Percentiles rank a stretch among this genome's conserved stretches.
Evolutionary conservation across 73 alveolate species (phyloP).

Genomic region (Uronychia setigera): DNA sequence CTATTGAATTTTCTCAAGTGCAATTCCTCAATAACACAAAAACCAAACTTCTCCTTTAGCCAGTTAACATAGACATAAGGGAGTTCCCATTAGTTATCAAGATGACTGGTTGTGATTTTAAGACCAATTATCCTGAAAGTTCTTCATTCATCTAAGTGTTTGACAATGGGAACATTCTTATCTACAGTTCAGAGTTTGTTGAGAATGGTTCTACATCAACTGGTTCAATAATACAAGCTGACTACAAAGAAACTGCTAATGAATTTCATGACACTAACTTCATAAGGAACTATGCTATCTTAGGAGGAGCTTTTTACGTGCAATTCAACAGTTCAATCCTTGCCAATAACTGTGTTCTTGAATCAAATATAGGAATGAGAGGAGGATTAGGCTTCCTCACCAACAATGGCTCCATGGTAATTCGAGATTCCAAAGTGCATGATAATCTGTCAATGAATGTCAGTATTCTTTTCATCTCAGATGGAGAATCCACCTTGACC

Average conservation of each 20-base stretch:
- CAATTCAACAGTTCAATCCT: conserved; percentile 18
- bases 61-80: background rate
- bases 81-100: background rate
- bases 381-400: conserved; percentile 25
- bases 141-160: background rate
- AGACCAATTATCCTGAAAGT: background rate
- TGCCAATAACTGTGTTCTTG: conserved; percentile 5
- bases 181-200: background rate
- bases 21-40: conserved; percentile 2
- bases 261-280: conserved; percentile 4
- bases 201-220: conserved; percentile 2
- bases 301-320: conserved; percentile 26
- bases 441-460: conserved; percentile 15
- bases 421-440: background rate
- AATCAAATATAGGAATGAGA: conserved; percentile 9
- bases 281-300: conserved; percentile 24
- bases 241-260: conserved; percentile 16
- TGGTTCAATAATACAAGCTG: conserved; percentile 24
- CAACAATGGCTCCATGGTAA: conserved; percentile 16
- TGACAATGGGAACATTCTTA: conserved; percentile 9
- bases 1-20: background rate
- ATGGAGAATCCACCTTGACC: background rate
- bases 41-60: background rate
- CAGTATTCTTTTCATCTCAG: conserved; percentile 10
- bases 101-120: background rate